A percentile compares a stretch with the other conserved stretches of the same genome.
Conservation (phyloP, 106 monocot genomes). For the Dendrobium officinale region DNA sequence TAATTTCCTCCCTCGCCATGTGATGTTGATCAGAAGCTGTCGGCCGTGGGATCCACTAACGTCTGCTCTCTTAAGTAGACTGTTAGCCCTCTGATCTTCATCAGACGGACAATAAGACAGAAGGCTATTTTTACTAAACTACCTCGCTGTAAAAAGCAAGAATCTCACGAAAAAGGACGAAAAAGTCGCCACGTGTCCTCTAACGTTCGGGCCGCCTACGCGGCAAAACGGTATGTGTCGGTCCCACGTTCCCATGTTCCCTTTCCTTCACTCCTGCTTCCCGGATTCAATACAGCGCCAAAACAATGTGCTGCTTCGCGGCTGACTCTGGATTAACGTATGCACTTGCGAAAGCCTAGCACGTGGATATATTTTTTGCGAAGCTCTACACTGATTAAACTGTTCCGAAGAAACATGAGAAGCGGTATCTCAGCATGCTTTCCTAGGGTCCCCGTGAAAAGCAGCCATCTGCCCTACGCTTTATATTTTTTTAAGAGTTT, state of each 20-base stretch:
- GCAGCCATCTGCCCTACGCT: too few species aligned
- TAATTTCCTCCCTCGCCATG: background rate
- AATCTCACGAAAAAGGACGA: background rate
- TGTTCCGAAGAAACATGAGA: constrained; percentile 1
- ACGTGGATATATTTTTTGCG: too few species aligned
- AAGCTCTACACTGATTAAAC: too few species aligned
- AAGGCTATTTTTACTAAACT: background rate
- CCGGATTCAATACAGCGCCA: constrained; percentile 12
- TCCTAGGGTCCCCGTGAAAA: too few species aligned
- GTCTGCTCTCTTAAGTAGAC: background rate
- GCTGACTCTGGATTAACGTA: background rate
- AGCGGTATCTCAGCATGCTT: background rate
- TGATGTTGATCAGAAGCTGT: background rate
- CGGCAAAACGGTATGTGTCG: constrained; percentile 2
- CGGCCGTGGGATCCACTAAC: constrained; percentile 2
- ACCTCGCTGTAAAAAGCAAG: background rate
- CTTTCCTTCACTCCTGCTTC: constrained; percentile 31
- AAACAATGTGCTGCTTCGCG: background rate
- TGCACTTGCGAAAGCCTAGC: too few species aligned
- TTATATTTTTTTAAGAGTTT: too few species aligned
- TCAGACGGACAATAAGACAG: background rate
- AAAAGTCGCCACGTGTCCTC: constrained; percentile 5
- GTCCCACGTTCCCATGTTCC: constrained; percentile 16
- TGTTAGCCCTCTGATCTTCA: background rate
- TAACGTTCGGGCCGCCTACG: background rate